phyloP scores from a whole-genome alignment of 257 asterid genomes.

The Coffea canephora region DNA sequence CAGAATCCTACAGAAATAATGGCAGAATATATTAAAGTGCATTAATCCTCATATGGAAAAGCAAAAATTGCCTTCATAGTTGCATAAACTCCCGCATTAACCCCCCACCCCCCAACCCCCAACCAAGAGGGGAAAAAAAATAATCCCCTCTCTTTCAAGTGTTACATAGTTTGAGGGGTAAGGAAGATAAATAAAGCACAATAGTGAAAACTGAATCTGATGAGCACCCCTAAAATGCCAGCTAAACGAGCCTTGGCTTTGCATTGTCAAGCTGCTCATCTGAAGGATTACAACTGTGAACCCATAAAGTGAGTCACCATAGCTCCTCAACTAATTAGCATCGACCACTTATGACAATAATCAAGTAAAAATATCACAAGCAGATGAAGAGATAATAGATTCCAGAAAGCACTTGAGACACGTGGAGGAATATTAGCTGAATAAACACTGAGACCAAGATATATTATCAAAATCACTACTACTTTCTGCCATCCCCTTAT shows the following conservation, averaged over 20 bases:
- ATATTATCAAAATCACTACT: not conserved
- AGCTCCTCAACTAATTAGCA: not conserved
- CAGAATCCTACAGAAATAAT: not conserved
- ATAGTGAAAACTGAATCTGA: not conserved
- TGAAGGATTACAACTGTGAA: not conserved
- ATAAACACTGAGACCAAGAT: not conserved
- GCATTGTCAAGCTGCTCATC: not conserved
- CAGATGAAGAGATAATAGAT: not conserved
- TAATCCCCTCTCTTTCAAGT: not conserved
- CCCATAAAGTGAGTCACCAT: not conserved
- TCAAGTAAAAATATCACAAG: not conserved
- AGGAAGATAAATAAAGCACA: not conserved
- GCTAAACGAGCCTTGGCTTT: not conserved
- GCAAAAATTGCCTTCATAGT: not conserved
- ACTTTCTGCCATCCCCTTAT: not conserved
- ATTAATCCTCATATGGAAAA: not conserved
- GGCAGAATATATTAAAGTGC: not conserved
- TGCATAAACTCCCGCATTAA: not conserved
- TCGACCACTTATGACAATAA: not conserved
- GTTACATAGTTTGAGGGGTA: not conserved
- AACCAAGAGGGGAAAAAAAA: too few species aligned
- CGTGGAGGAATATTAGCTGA: not conserved
- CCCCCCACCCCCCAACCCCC: not conserved
- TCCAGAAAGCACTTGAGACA: not conserved
- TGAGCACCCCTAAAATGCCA: not conserved